Base-by-base conservation (phyloP, 2,329 filamentous ascomycete genomes). In the Coniochaeta sp. region DNA sequence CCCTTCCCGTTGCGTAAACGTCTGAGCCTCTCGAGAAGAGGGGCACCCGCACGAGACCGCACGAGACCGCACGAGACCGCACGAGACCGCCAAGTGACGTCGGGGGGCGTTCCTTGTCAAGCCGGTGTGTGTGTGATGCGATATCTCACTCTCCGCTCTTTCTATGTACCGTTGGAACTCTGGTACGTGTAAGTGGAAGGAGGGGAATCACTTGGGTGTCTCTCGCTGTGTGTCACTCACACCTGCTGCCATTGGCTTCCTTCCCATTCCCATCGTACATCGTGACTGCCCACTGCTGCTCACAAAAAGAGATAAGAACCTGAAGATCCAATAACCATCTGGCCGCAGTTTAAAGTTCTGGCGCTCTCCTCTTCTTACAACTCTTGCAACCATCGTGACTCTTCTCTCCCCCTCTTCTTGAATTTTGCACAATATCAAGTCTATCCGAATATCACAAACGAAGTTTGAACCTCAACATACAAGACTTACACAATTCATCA, bases 71-170 rank as follows among this genome's bases (percentile, higher is more conserved):
- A n/a, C n/a, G n/a, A n/a, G n/a, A n/a, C n/a, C 13, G 38, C 38
- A 42, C 38, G 38, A 42, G 38, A 42, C 38, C 38, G 38, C 38
- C 38, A 42, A 42, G 38, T 42, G 38, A 42, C 38, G 38, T 42
- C 38, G 38, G 38, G 38, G 33, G 38, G 38, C 20, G 20, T 24
- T 42, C 6, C 38, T 42, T 16, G n/a, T n/a, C n/a, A n/a, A n/a
- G n/a, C n/a, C n/a, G n/a, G n/a, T n/a, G n/a, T n/a, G n/a, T n/a
- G n/a, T n/a, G n/a, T n/a, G n/a, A n/a, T n/a, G n/a, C n/a, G n/a
- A n/a, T n/a, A n/a, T n/a, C n/a, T n/a, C n/a, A n/a, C n/a, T n/a
- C n/a, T n/a, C n/a, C n/a, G n/a, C n/a, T n/a, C n/a, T n/a, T n/a
- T n/a, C n/a, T n/a, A n/a, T n/a, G n/a, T n/a, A n/a, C n/a, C n/a